Evolutionary conservation across 2,329 filamentous ascomycete species (phyloP).

Genomic region (Elsinoe batatas): DNA sequence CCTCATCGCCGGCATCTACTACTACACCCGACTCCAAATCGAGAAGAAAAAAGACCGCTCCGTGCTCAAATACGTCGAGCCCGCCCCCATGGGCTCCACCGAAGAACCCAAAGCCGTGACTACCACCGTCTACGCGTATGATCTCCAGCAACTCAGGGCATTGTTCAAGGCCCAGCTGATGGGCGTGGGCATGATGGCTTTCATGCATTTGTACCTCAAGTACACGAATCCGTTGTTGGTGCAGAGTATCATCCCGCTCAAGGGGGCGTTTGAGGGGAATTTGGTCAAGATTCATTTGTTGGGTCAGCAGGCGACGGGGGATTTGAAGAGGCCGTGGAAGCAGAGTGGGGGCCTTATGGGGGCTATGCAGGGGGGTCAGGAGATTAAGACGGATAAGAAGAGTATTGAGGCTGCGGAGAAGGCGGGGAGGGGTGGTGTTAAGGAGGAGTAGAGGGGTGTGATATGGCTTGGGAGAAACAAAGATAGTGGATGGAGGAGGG

Average conservation of each 20-base stretch:
- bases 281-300: conserved; percentile 91
- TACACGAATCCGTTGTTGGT: conserved; percentile 99
- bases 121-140: conserved; percentile 93
- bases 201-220: conserved; percentile 99
- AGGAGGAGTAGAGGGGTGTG: conserved; percentile 38
- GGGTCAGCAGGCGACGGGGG: conserved; percentile 74
- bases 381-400: conserved; percentile 73
- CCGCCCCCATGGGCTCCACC: conserved; percentile 79
- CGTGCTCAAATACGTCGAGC: conserved; percentile 97
- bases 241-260: conserved; percentile 96
- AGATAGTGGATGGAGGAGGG: background rate
- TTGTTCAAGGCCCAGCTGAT: conserved; percentile 87
- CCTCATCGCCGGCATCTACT: conserved; percentile 73
- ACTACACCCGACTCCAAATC: conserved; percentile 76
- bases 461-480: background rate
- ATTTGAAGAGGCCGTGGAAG: conserved; percentile 96
- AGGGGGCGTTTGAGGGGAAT: conserved; percentile 91
- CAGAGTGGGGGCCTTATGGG: conserved; percentile 70
- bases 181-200: conserved; percentile 94
- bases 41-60: conserved; percentile 98
- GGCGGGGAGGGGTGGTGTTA: conserved; percentile 41
- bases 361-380: conserved; percentile 54
- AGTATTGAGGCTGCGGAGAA: conserved; percentile 44
- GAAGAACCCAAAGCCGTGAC: conserved; percentile 95
- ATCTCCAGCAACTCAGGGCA: conserved; percentile 71